phyloP scores from a whole-genome alignment of 495 filamentous ascomycete species.

The Penicillium cosmopolitanum region DNA sequence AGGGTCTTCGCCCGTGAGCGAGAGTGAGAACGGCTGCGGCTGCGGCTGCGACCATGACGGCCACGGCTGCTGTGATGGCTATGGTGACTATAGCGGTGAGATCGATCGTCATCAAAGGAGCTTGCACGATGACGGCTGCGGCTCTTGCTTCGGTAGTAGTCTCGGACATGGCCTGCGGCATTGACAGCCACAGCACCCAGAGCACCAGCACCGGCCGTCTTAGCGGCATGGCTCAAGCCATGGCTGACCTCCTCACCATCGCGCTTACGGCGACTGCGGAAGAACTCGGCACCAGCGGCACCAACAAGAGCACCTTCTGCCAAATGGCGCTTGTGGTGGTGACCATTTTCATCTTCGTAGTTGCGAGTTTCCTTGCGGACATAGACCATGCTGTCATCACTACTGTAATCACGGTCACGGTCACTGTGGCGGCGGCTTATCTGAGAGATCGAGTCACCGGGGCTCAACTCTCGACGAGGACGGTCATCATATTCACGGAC shows the following conservation, averaged over 20 bases:
- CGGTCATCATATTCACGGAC: conserved; percentile 59
- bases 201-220: conserved; percentile 77
- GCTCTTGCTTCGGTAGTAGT: conserved; percentile 68
- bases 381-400: conserved; percentile 68
- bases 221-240: conserved; percentile 66
- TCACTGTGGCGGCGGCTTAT: conserved; percentile 42
- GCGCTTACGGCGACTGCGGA: conserved; percentile 67
- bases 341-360: conserved; percentile 56
- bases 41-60: conserved; percentile 43
- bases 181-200: conserved; percentile 83
- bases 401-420: conserved; percentile 53
- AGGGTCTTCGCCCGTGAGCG: conserved; percentile 61
- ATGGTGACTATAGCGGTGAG: conserved; percentile 37
- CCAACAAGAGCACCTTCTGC: conserved; percentile 85
- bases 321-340: conserved; percentile 75
- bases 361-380: conserved; percentile 58
- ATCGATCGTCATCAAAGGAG: conserved; percentile 55
- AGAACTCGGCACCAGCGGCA: conserved; percentile 71
- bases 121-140: conserved; percentile 54
- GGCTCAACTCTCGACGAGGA: conserved; percentile 59
- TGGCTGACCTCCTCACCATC: conserved; percentile 61
- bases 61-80: conserved; percentile 31
- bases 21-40: conserved; percentile 59
- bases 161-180: conserved; percentile 70
- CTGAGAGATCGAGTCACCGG: conserved; percentile 63